Conservation (phyloP, 257 asterid genomes). For the Gentiana straminea region DNA sequence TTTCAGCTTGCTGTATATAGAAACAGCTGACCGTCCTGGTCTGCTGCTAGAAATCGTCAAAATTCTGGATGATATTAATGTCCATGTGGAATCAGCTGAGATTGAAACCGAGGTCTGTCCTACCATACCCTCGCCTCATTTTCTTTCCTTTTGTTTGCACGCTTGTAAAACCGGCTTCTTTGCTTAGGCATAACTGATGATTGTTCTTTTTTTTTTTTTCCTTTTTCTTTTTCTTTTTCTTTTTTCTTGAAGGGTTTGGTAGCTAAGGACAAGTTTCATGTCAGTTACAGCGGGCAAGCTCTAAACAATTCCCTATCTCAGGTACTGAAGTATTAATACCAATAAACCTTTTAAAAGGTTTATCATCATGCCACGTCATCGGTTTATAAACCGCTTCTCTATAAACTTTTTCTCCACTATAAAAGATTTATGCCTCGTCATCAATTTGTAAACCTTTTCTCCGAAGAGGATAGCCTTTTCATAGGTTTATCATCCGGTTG, state of each 20-base stretch:
- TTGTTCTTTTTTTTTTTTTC: not conserved
- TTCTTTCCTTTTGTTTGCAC: not conserved
- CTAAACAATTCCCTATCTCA: conserved; percentile 84
- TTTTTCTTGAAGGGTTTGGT: conserved; percentile 55
- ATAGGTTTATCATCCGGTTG: no score
- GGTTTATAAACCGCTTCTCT: no score
- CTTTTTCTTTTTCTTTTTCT: no score
- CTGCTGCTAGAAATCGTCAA: conserved; percentile 73
- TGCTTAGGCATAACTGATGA: conserved; percentile 6
- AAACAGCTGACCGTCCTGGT: conserved; percentile 96
- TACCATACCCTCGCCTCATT: conserved; percentile 4
- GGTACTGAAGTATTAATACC: conserved; percentile 32
- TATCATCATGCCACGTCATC: no score
- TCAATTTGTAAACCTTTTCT: no score
- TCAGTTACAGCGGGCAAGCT: conserved; percentile 89
- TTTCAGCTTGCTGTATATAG: conserved; percentile 84
- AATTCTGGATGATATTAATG: conserved; percentile 61
- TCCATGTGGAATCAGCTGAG: conserved; percentile 90
- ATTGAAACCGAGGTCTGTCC: conserved; percentile 77
- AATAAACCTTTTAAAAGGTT: no score
- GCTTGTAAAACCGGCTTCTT: not conserved
- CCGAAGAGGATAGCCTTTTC: no score
- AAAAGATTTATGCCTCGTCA: no score
- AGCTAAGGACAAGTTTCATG: conserved; percentile 91
- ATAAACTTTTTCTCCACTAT: no score